Evolutionary conservation across 2,329 filamentous ascomycete genomes (phyloP).

Genomic region (Exophiala aquamarina): DNA sequence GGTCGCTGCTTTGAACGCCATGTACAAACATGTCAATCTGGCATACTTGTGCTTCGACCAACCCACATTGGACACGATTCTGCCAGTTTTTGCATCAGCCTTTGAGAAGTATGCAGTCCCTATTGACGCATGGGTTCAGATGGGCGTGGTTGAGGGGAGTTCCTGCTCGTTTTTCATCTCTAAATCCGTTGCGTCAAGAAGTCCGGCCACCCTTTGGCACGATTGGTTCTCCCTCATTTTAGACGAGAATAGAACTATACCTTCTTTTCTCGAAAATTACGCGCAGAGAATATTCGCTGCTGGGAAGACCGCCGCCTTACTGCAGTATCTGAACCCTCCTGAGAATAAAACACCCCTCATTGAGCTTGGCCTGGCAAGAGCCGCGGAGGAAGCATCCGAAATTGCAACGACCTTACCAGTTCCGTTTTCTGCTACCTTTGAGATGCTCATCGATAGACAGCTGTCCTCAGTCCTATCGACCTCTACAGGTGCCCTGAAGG

Average conservation of each 20-base stretch:
- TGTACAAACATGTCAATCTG: slow-evolving; percentile 11
- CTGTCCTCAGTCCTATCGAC: slow-evolving; percentile 58
- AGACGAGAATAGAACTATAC: slow-evolving; percentile 8
- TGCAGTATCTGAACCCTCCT: slow-evolving; percentile 8
- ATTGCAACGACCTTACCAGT: slow-evolving; percentile 12
- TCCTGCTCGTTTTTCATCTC: slow-evolving; percentile 20
- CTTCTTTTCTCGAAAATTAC: slow-evolving; percentile 14
- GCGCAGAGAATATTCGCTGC: slow-evolving; percentile 15
- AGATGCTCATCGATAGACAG: slow-evolving; percentile 70
- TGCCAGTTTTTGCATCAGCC: slow-evolving; percentile 17
- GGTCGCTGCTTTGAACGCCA: slow-evolving; percentile 9
- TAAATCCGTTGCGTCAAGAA: slow-evolving; percentile 2
- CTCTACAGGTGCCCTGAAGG: slow-evolving; percentile 60
- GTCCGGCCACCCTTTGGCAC: slow-evolving; percentile 19
- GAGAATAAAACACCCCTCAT: not conserved
- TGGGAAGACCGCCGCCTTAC: slow-evolving; percentile 23
- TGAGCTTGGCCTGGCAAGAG: slow-evolving; percentile 4
- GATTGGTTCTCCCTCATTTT: slow-evolving; percentile 19
- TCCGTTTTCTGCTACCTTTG: slow-evolving; percentile 66
- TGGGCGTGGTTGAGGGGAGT: slow-evolving; percentile 6
- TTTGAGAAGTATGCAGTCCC: slow-evolving; percentile 16
- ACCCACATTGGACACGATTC: slow-evolving; percentile 5
- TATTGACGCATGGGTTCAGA: slow-evolving; percentile 17
- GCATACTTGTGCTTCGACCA: slow-evolving; percentile 12
- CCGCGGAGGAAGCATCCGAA: slow-evolving; percentile 8